Conservation (phyloP, 306 rosid species). For the Hylodesmum podocarpum region DNA sequence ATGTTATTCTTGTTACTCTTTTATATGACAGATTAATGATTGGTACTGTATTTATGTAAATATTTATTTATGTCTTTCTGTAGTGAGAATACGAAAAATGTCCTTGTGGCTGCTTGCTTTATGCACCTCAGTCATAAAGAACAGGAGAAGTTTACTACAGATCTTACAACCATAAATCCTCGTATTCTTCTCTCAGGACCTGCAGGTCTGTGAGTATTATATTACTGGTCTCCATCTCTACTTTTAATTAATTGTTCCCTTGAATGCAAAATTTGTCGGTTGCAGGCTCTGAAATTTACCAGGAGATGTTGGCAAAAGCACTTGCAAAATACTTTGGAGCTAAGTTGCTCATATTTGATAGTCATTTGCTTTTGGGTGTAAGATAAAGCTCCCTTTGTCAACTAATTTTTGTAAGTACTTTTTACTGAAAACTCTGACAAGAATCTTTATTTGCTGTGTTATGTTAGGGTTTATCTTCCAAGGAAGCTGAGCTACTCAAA, state of each 20-base stretch:
- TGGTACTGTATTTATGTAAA: conserved; percentile 8
- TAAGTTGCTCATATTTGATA: conserved; percentile 88
- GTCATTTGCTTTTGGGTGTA: conserved; percentile 91
- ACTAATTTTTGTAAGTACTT: background rate
- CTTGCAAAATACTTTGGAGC: conserved; percentile 80
- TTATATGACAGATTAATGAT: conserved; percentile 13
- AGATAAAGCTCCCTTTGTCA: conserved; percentile 48
- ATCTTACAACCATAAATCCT: conserved; percentile 81
- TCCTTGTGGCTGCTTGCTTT: conserved; percentile 82
- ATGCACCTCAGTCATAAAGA: conserved; percentile 84
- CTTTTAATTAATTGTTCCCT: conserved; percentile 5
- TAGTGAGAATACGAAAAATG: conserved; percentile 90
- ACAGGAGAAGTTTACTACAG: conserved; percentile 70
- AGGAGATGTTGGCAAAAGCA: conserved; percentile 86
- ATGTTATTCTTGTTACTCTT: conserved; percentile 11
- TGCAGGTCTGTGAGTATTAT: conserved; percentile 57
- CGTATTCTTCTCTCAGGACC: conserved; percentile 92
- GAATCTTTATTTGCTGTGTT: conserved; percentile 18
- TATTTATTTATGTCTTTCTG: conserved; percentile 29
- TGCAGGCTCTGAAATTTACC: conserved; percentile 88
- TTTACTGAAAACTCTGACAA: conserved; percentile 5
- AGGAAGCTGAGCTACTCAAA: conserved; percentile 83
- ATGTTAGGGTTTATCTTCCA: conserved; percentile 77
- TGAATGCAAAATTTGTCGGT: conserved; percentile 20
- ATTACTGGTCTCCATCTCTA: background rate